Base-by-base conservation (phyloP, 257 asterid species). In the Penstemon barbatus region DNA sequence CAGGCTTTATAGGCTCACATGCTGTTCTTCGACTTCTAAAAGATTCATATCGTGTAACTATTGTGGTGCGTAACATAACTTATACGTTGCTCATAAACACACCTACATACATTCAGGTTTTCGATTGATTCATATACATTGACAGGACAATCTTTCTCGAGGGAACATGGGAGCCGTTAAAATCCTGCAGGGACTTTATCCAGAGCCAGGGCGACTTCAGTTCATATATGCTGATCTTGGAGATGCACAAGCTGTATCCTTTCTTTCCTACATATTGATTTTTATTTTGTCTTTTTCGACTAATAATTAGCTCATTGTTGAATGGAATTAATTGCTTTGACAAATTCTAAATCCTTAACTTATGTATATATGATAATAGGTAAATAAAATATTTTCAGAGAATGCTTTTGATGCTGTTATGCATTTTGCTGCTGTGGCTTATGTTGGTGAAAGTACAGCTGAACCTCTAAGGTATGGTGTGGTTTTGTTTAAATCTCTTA, bases 381-480 rank as follows among this genome's bases (percentile, higher is more conserved):
- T 84, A 10, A 55, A 87, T 73, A 84, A 76, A 53, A 64, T 87
- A 57, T 89, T 89, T n/a, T 70, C 80, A 1, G 77, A 76, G 69
- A 87, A 89, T 74, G 96, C 96, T 52, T 83, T 87, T 75, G 96
- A 87, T 74, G 96, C 90, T 42, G 96, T 87, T 57, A 87, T 90
- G 87, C 96, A 87, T 79, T 90, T 90, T 75, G 97, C 97, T 56
- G 97, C 95, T 37, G 97, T 89, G 52, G 97, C 97, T 11, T 89
- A 89, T 78, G 97, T 87, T 65, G 97, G 95, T 55, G 97, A 89
- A 78, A 89, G 95, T 76, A 87, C 97, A 5, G 83, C 77, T 38
- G 89, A 87, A 65, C 95, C 97, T 11, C 86, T 89, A 42, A 83
- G 88, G 95, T 87, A 68, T 33, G 4, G 3, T 5, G 52, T 6